phyloP scores from a whole-genome alignment of 129 eudicot species.

The Flaveria sonorensis region DNA sequence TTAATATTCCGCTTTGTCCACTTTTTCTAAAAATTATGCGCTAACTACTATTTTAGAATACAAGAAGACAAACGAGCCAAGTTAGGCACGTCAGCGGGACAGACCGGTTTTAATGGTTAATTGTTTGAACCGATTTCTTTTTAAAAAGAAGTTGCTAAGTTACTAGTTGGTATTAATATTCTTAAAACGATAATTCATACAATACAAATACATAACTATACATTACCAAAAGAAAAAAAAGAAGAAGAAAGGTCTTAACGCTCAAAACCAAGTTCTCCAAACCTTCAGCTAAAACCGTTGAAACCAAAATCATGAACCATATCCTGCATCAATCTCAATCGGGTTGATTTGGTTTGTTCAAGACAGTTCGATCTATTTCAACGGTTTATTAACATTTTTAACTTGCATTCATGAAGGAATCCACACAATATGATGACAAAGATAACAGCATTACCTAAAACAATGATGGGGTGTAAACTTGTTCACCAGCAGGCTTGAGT shows the following conservation, averaged over 20 bases:
- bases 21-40: no score
- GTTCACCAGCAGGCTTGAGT: background rate
- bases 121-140: background rate
- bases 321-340: background rate
- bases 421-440: background rate
- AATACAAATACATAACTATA: background rate
- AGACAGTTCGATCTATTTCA: background rate
- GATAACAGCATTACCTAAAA: background rate
- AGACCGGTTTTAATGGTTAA: background rate
- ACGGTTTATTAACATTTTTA: background rate
- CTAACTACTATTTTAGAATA: no score
- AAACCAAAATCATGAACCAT: no score
- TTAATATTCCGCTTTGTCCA: no score
- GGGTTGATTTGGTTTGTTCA: background rate
- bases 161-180: background rate
- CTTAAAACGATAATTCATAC: background rate
- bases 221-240: no score
- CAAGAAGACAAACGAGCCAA: background rate
- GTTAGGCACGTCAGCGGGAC: no score
- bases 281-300: background rate
- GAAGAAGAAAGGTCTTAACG: no score
- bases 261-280: background rate
- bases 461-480: background rate
- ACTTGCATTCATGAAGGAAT: background rate
- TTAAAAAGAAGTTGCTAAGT: background rate